Evolutionary conservation across 768 basidiomycete species (phyloP), one percentile per base, ranked within the genome.

Genomic region (Collybiopsis confluens): DNA sequence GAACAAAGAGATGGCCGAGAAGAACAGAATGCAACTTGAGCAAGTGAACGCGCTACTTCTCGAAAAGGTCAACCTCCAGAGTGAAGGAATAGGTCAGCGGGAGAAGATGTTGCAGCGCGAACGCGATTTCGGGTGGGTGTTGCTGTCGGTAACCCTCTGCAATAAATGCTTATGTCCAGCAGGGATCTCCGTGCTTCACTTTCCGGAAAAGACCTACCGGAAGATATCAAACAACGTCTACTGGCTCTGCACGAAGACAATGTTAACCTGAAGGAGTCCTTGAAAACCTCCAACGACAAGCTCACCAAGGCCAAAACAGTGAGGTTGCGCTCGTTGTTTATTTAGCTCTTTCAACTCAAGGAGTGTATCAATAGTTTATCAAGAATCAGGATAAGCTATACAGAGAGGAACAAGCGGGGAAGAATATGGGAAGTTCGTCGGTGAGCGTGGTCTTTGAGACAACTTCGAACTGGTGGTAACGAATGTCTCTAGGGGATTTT

Each of bases 21-120:
- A 92, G 78, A 91, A 86, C 65, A 78, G 83, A 61, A 89, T 92
- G 87, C 93, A 96, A 62, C 78, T 94, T 20, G 91, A 95, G 68
- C 90, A 92, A 64, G 80, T 94, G 60, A 90, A 91, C 62, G 78
- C 65, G 4, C 75, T 98, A n/a, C 70, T 98, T 0, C 70, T 96
- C 24, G 95, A 98, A 66, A 98, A 98, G 70, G 88, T 97, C 52
- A 89, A 78, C 56, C 70, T 96, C 36, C 96, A 97, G 67, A 86
- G 84, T 61, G 90, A 93, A 45, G 87, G 90, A n/a, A 92, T 98
- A 58, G 85, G 85, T 13, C 88, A 94, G 60, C 75, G 94, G 48
- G 96, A 97, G 64, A 82, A 74, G 64, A 83, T 92, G 81, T 73
- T 98, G 35, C 86, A 89, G 62, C 80, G 91, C 44, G 93, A 96